Evolutionary conservation across 1,284 basidiomycete species (phyloP).

Genomic region (Ceratobasidium sp.): DNA sequence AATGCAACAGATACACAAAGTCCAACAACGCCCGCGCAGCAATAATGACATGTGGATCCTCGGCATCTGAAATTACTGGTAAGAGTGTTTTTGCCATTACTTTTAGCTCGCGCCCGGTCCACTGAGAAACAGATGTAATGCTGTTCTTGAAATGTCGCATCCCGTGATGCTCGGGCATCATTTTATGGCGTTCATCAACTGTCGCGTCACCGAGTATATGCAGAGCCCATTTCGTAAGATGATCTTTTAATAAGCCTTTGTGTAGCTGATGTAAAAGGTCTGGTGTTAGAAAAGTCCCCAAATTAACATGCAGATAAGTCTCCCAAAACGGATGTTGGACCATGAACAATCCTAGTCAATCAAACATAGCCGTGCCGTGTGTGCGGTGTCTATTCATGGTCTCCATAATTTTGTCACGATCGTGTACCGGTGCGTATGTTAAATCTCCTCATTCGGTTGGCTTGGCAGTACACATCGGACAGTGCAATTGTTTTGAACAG

Average conservation of each 20-base stretch:
- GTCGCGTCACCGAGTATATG: constrained; percentile 19
- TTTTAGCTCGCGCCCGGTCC: constrained; percentile 56
- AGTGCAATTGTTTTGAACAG: neutral
- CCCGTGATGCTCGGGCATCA: constrained; percentile 36
- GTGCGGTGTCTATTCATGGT: constrained; percentile 15
- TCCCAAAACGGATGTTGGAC: constrained; percentile 54
- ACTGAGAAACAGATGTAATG: constrained; percentile 52
- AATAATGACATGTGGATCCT: constrained; percentile 34
- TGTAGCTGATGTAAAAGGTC: constrained; percentile 56
- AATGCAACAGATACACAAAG: constrained; percentile 55
- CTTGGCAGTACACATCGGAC: constrained; percentile 39
- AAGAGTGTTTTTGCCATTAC: constrained; percentile 59
- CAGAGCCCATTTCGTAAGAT: constrained; percentile 51
- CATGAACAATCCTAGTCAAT: constrained; percentile 3
- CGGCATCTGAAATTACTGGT: constrained; percentile 51
- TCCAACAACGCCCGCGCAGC: constrained; percentile 56
- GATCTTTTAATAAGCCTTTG: constrained; percentile 51
- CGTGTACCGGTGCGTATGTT: neutral
- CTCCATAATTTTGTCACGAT: neutral
- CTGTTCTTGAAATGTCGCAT: constrained; percentile 33
- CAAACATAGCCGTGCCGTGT: neutral
- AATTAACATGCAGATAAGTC: constrained; percentile 52
- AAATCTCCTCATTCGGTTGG: constrained; percentile 18
- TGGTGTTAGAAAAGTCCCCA: constrained; percentile 52
- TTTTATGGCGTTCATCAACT: constrained; percentile 39